Base-by-base conservation (phyloP, 805 yeast genomes). In the Pichia scutulata region DNA sequence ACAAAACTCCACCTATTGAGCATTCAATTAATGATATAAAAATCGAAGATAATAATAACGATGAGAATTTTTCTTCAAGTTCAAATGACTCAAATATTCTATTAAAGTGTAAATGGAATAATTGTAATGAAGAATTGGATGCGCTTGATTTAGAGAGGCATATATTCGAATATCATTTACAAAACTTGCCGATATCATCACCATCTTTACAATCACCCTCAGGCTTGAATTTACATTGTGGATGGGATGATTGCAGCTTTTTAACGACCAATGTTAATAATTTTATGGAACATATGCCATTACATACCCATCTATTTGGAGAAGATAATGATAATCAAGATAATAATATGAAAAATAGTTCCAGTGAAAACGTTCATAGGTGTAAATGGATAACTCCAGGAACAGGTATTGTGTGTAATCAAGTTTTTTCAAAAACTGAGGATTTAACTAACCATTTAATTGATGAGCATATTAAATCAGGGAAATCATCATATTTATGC, bases 181-280 rank as follows among this genome's bases (percentile, higher is more conserved):
- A 68, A 16, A 59, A 65, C 2, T 43, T 48, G 4, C 47, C 30
- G n/a, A 24, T 37, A 6, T 37, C 47, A 2, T 39, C 47, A 2
- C 41, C 51, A 14, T 18, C 24, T 39, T 39, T 6, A 2, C 41
- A 39, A 39, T 19, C 22, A 10, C 41, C 8, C 23, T 26, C 42
- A 26, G 28, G 30, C 9, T 37, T 46, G 18, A 25, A 23, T 10
- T 70, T 65, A 46, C 70, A 74, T 45, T 89, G 97, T 69, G 88
- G 82, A 60, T 89, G 96, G 96, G 67, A 71, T 50, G 74, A 81
- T 48, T 89, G 97, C 72, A 68, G 75, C 41, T 86, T 74, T 60
- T 69, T 70, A 21, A 73, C 84, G 26, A 62, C 67, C 18, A 81
- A 80, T 57, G 60, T 83, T 44, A 70, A 79, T 28, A 62, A 74